A percentile compares a stretch with the other conserved stretches of the same genome.
Conservation (phyloP, 2,329 filamentous ascomycete genomes). For the Drechmeria coniospora region DNA sequence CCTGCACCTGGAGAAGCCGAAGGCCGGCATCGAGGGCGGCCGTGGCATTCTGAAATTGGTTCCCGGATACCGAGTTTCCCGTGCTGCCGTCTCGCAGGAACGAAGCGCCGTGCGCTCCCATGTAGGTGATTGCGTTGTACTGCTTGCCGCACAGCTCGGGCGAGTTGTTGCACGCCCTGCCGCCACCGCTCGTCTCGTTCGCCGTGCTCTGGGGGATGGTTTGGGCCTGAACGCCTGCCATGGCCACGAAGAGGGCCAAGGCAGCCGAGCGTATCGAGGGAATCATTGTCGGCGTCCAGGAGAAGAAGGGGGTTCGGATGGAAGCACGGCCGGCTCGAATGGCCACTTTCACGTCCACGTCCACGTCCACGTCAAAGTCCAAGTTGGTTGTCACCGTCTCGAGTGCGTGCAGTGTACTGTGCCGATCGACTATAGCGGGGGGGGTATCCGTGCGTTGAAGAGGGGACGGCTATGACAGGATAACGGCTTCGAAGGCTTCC, state of each 20-base stretch:
- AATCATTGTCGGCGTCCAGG: constrained; percentile 6
- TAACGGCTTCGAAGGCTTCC: no score
- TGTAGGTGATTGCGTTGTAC: constrained; percentile 64
- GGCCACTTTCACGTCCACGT: no score
- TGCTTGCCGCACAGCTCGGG: constrained; percentile 52
- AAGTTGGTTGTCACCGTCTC: no score
- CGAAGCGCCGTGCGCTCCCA: constrained; percentile 61
- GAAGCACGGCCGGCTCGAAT: background rate
- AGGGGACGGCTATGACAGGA: no score
- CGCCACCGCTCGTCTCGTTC: constrained; percentile 2
- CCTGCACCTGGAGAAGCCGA: constrained; percentile 55
- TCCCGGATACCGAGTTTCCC: constrained; percentile 46
- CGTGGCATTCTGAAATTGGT: constrained; percentile 62
- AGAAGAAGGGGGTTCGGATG: background rate
- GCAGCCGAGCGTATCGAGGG: constrained; percentile 9
- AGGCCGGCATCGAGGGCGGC: constrained; percentile 56
- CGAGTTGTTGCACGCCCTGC: constrained; percentile 62
- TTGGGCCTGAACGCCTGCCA: constrained; percentile 10
- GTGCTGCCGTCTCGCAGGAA: constrained; percentile 53
- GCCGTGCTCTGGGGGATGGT: constrained; percentile 9
- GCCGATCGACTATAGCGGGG: no score
- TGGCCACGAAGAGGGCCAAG: constrained; percentile 8
- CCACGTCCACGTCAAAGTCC: no score
- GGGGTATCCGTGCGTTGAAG: no score
- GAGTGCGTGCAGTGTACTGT: no score